Base-by-base conservation (phyloP, 768 basidiomycete genomes). In the Lyophyllum semitale region DNA sequence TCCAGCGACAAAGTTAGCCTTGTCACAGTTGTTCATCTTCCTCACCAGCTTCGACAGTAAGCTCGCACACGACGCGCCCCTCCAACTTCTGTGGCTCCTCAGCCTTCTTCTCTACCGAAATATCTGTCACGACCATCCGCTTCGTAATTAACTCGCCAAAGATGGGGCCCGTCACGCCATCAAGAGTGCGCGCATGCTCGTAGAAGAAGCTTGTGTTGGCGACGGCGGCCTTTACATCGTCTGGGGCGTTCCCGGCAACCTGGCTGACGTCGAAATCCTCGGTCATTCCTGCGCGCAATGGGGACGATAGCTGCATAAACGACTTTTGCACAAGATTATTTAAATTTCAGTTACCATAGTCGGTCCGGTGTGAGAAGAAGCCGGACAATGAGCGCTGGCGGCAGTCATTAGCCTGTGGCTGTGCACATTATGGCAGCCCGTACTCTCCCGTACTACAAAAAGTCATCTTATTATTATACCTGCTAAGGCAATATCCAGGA, bases 21-120 rank as follows among this genome's bases (percentile, higher is more conserved):
- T n/a, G n/a, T n/a, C n/a, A n/a, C n/a, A n/a, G n/a, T n/a, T n/a
- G n/a, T n/a, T n/a, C n/a, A n/a, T n/a, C n/a, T 17, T 25, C 17
- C 32, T 33, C n/a, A 82, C 83, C 81, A 62, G 77, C 70, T 35
- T 72, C 65, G 7, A 80, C 78, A 18, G 61, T 67, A 12, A 75
- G 60, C 56, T 82, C 81, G 23, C 68, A 63, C 5, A 83, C 77
- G 12, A 83, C 73, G 15, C 75, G 64, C 1, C 72, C 78, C 63
- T 84, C 83, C 4, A 57, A 58, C 59, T 73, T 77, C 29, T 57
- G 64, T 1, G 76, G 72, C 47, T 79, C 81, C 51, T 84, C 81
- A 8, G 62, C 56, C 53, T 82, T 82, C 40, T 66, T 61, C 1
- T 69, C 44, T 17, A 83, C 57, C 1, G 79, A 81, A 0, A 78